phyloP scores from a whole-genome alignment of 352 stramenopile species.

The Pythium plurisporium region DNA sequence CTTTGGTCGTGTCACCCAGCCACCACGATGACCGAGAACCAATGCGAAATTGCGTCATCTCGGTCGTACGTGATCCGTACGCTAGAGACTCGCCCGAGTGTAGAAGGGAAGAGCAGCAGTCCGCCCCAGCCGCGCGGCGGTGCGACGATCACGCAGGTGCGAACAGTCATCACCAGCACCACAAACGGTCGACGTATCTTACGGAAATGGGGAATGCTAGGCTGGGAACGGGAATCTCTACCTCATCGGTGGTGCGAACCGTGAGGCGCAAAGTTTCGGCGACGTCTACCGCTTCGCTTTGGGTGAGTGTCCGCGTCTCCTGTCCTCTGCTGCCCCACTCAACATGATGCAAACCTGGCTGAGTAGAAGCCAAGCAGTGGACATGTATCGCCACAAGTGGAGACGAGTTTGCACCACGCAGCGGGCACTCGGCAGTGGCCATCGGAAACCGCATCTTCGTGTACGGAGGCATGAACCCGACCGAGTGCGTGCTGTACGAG shows the following conservation, averaged over 20 bases:
- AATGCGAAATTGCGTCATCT: neutral
- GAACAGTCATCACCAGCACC: neutral
- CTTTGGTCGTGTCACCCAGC: no score
- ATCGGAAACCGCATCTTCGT: slow-evolving; percentile 40
- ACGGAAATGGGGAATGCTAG: slow-evolving; percentile 1
- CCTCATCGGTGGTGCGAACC: slow-evolving; percentile 57
- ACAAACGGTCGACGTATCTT: neutral
- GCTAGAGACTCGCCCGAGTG: neutral
- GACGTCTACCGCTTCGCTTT: slow-evolving; percentile 57
- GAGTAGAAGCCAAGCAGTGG: neutral
- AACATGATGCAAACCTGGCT: neutral
- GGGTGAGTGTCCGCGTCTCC: slow-evolving; percentile 19
- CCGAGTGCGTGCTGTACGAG: slow-evolving; percentile 42
- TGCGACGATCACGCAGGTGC: slow-evolving; percentile 50
- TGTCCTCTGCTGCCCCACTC: neutral
- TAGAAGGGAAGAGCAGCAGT: neutral
- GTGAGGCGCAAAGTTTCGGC: slow-evolving; percentile 44
- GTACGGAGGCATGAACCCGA: slow-evolving; percentile 58
- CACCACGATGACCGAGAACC: neutral
- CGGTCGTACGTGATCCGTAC: neutral
- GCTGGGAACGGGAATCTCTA: slow-evolving; percentile 33
- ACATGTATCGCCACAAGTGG: neutral
- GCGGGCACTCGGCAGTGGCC: slow-evolving; percentile 53
- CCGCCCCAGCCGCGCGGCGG: slow-evolving; percentile 33
- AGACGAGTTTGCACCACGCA: slow-evolving; percentile 37